Evolutionary conservation across 2,329 filamentous ascomycete species (phyloP), one percentile per base, ranked within the genome.

Genomic region (Fusarium buxicola): DNA sequence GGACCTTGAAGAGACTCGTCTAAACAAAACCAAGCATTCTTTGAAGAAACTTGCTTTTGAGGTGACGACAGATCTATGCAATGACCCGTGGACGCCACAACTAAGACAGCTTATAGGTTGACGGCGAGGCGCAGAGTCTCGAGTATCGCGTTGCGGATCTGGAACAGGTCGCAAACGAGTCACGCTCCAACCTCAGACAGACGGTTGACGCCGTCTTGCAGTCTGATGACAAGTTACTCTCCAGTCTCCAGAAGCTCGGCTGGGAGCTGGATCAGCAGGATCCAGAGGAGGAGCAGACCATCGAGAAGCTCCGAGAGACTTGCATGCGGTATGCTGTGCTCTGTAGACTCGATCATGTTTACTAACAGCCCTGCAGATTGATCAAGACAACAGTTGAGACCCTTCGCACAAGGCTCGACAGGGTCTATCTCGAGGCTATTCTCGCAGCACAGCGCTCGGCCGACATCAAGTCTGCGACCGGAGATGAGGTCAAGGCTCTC

Each of bases 161-260:
- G 2, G 80, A 84, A 66, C 81, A 84, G 58, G 83, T 88, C 35
- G 73, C 73, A 7, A 81, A 81, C 8, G 75, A 75, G 0, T 77
- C 81, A 1, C 78, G 78, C 5, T 72, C 77, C 2, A 75, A 75
- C 4, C 72, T 88, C 13, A 81, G 80, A 41, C 77, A 81, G 52
- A 81, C 80, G 1, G 76, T 87, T 0, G 79, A 81, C 18, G 77
- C 76, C 13, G 73, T 84, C 10, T 75, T 90, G 8, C 78, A 80
- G 8, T 84, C 86, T 2, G 89, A 92, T 58, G 88, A 92, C 69
- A 86, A 85, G 59, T 78, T 91, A 3, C 76, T 92, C 2, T 79
- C 83, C 16, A 87, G 87, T 56, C 77, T 92, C 3, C 86, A 90
- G 69, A 90, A 89, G 63, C 80, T 92, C 2, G 83, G 88, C 0